Percentiles rank a stretch among this genome's conserved stretches.
phyloP scores from a whole-genome alignment of 2,329 filamentous ascomycete genomes.

The Corynespora cassiicola region DNA sequence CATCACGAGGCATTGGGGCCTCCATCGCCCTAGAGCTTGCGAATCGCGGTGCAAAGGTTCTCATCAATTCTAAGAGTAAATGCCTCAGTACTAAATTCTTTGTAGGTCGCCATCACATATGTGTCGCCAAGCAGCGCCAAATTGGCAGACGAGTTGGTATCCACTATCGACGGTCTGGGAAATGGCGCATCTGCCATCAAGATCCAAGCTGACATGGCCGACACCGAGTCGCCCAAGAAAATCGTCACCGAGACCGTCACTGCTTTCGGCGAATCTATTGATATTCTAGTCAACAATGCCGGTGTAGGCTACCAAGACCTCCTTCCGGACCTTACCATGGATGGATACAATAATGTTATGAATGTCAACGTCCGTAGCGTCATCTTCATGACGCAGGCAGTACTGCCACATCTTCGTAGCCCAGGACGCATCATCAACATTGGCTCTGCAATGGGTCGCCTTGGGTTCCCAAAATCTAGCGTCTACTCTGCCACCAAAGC shows the following conservation, averaged over 20 bases:
- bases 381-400: constrained; percentile 74
- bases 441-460: constrained; percentile 58
- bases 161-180: constrained; percentile 54
- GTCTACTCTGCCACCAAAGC: constrained; percentile 10
- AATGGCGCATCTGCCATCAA: constrained; percentile 65
- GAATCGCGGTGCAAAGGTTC: constrained; percentile 5
- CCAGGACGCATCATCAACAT: constrained; percentile 68
- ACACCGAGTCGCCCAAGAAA: constrained; percentile 61
- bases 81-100: not conserved
- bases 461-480: constrained; percentile 52
- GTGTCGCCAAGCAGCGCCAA: constrained; percentile 64
- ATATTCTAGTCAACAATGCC: constrained; percentile 85
- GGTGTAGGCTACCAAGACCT: constrained; percentile 68
- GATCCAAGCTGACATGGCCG: constrained; percentile 72
- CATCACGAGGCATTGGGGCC: constrained; percentile 52
- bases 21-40: constrained; percentile 41
- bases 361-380: constrained; percentile 80
- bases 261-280: constrained; percentile 60
- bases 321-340: constrained; percentile 64
- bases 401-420: constrained; percentile 70
- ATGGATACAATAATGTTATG: constrained; percentile 73
- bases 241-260: constrained; percentile 66
- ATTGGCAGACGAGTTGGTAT: constrained; percentile 57
- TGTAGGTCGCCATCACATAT: constrained; percentile 67
- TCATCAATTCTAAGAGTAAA: not conserved